phyloP scores from a whole-genome alignment of 371 early-diverging fungal species.

The Mortierella sp. region DNA sequence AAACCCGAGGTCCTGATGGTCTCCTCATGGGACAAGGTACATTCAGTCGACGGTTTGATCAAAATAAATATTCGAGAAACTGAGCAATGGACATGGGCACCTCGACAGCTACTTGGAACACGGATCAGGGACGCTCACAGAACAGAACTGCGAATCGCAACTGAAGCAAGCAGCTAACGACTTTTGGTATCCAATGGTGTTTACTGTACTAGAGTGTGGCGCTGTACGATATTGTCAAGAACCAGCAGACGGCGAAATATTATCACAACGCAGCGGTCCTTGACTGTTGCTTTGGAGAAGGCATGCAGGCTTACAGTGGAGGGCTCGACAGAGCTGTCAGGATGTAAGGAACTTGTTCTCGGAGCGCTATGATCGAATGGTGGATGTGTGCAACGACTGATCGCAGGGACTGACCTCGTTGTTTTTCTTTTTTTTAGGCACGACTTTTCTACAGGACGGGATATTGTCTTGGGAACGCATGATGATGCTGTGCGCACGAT shows the following conservation, averaged over 20 bases:
- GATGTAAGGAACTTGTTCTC: slow-evolving; percentile 61
- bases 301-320: slow-evolving; percentile 70
- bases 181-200: neutral
- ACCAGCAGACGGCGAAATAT: slow-evolving; percentile 68
- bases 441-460: slow-evolving; percentile 63
- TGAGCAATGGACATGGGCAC: neutral
- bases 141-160: neutral
- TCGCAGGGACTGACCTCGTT: slow-evolving; percentile 4
- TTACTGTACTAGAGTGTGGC: slow-evolving; percentile 71
- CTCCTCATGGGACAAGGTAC: slow-evolving; percentile 93
- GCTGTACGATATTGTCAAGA: slow-evolving; percentile 81
- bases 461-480: slow-evolving; percentile 68
- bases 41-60: neutral
- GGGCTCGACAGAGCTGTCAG: slow-evolving; percentile 77
- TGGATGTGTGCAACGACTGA: too few relatives aligned
- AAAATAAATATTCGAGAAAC: neutral
- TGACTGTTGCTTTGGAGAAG: slow-evolving; percentile 78
- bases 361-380: too few relatives aligned
- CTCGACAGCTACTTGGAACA: neutral
- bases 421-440: slow-evolving; percentile 56
- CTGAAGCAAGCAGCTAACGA: neutral
- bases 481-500: slow-evolving; percentile 73
- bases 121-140: neutral
- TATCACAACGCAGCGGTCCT: slow-evolving; percentile 80
- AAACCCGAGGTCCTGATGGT: slow-evolving; percentile 77